phyloP scores from a whole-genome alignment of 2,329 filamentous ascomycete species.

The Fusarium clavum region DNA sequence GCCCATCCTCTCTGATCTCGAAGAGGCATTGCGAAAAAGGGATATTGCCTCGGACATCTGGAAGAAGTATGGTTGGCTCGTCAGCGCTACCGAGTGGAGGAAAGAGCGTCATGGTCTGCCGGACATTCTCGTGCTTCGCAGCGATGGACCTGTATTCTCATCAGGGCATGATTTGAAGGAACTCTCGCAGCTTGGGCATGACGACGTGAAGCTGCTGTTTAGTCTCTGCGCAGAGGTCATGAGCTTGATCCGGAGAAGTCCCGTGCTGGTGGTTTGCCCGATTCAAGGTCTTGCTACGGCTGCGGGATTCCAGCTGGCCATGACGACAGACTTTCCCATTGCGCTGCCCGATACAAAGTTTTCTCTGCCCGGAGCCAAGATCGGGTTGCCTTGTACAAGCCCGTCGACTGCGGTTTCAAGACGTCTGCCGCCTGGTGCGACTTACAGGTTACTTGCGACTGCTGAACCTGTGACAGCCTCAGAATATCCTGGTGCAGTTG shows the following conservation, averaged over 20 bases:
- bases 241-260: slow-evolving; percentile 39
- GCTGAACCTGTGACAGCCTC: slow-evolving; percentile 31
- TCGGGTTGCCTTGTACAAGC: slow-evolving; percentile 43
- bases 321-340: slow-evolving; percentile 42
- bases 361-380: slow-evolving; percentile 36
- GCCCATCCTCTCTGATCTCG: slow-evolving; percentile 2
- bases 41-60: slow-evolving; percentile 4
- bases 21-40: neutral
- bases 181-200: slow-evolving; percentile 7
- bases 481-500: slow-evolving; percentile 31
- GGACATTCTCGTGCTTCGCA: slow-evolving; percentile 39
- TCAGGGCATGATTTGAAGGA: slow-evolving; percentile 44
- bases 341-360: slow-evolving; percentile 34
- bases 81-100: slow-evolving; percentile 38
- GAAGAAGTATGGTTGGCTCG: slow-evolving; percentile 37
- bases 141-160: slow-evolving; percentile 42
- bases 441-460: slow-evolving; percentile 38
- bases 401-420: slow-evolving; percentile 41
- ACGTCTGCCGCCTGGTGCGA: slow-evolving; percentile 19
- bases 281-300: slow-evolving; percentile 44
- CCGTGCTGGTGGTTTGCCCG: slow-evolving; percentile 37
- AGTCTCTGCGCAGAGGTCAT: slow-evolving; percentile 41
- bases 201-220: slow-evolving; percentile 37
- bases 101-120: slow-evolving; percentile 37
- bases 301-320: slow-evolving; percentile 43